Base-by-base conservation (phyloP, 306 rosid genomes). In the Canavalia ensiformis region DNA sequence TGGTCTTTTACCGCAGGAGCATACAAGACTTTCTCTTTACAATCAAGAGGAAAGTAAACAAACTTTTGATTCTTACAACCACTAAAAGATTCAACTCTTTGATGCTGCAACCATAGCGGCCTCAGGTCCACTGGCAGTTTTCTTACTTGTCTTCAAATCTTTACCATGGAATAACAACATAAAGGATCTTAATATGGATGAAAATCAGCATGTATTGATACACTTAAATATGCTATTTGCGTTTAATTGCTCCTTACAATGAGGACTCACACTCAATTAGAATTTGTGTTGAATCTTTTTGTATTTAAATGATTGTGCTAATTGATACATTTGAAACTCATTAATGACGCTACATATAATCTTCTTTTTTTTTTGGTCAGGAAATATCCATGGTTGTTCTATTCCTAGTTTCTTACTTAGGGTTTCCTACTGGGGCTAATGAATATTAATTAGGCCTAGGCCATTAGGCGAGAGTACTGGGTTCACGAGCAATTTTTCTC, bases 51-150 rank as follows among this genome's bases (percentile, higher is more conserved):
- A 69, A 54, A 54, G 9, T 18, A 46, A n/a, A 72, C 49, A 56
- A 8, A 34, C 25, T 18, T 56, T 41, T 56, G 3, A 56, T 10
- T 56, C 39, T 56, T 74, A 42, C 58, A 18, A 18, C 25, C 25
- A 18, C 25, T 18, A 18, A 18, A 18, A 18, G 25, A 18, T 18
- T 18, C 25, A 18, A 18, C 25, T 18, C 25, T 18, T 82, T 39
- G 82, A 65, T 13, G 86, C 73, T 39, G 82, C 68, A 68, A 82
- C 78, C 28, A 68, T 39, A 33, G 67, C n/a, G 0, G 78, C 74
- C 46, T 82, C 62, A 50, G 78, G 86, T 30, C 51, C 78, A 59
- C 25, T 18, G 25, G 33, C 6, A 49, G 49, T 50, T 30, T 39
- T 34, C 0, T 25, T 12, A 47, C 50, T 41, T 68, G 42, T 76